Evolutionary conservation across 148 eudicot species (phyloP).

Genomic region (Tetragonia tetragonoides): DNA sequence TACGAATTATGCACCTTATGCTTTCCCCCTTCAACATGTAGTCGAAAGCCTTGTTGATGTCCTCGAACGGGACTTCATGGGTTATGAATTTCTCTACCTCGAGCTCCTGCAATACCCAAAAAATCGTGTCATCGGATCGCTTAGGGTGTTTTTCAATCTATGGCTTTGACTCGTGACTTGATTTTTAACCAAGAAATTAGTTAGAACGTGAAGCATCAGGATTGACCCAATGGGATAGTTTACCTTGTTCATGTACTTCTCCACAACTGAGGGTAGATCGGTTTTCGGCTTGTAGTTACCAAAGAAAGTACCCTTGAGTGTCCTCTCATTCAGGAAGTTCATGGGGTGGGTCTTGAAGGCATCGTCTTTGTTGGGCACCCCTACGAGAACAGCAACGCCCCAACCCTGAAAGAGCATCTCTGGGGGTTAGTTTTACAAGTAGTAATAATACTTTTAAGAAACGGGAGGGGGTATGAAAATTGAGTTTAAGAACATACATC

Average conservation of each 20-base stretch:
- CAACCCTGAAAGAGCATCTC: conserved; percentile 38
- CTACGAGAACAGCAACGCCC: conserved; percentile 61
- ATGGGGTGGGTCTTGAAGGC: conserved; percentile 47
- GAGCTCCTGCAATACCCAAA: conserved; percentile 26
- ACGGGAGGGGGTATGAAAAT: background rate
- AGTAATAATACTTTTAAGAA: background rate
- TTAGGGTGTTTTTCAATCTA: background rate
- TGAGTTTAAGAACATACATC: conserved; percentile 36
- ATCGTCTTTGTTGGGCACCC: conserved; percentile 55
- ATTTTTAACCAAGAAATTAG: too few species aligned
- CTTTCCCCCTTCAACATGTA: conserved; percentile 48
- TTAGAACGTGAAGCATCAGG: too few species aligned
- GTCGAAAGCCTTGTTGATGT: conserved; percentile 67
- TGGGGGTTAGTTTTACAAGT: background rate
- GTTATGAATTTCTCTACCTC: conserved; percentile 60
- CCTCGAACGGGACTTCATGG: conserved; percentile 44
- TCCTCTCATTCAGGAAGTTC: conserved; percentile 46
- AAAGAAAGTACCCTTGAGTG: conserved; percentile 54
- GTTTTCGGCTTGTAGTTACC: conserved; percentile 50
- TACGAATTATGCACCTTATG: conserved; percentile 55
- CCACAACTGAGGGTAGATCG: conserved; percentile 49
- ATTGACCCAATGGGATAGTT: background rate
- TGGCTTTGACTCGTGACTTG: too few species aligned
- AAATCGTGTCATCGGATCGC: background rate
- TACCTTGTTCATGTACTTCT: conserved; percentile 68